Conservation (phyloP, 805 yeast species). For the Yamadazyma ubonensis region DNA sequence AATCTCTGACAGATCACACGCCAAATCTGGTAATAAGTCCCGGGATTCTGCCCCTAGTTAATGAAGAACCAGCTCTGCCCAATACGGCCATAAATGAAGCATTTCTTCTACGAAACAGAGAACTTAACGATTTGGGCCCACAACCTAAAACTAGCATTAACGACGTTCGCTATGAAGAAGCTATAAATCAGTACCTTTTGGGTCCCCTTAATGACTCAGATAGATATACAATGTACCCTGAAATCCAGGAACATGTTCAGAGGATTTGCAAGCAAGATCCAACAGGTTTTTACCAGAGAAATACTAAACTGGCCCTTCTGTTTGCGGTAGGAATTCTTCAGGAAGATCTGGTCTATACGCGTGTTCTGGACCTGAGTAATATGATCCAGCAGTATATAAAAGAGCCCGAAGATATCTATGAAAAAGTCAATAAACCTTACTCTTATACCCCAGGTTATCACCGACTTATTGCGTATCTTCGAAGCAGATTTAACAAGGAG, state of each 20-base stretch:
- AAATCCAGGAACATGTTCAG: constrained; percentile 49
- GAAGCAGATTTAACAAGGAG: constrained; percentile 64
- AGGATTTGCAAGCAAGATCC: constrained; percentile 42
- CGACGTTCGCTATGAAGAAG: constrained; percentile 38
- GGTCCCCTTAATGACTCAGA: constrained; percentile 51
- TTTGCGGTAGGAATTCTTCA: constrained; percentile 47
- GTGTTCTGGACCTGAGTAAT: constrained; percentile 16
- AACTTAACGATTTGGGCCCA: too few relatives aligned
- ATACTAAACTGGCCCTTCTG: constrained; percentile 44
- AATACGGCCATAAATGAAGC: constrained; percentile 19
- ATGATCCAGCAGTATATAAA: constrained; percentile 28
- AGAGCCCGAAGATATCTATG: constrained; percentile 79
- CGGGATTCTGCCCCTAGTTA: constrained; percentile 31
- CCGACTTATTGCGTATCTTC: constrained; percentile 68
- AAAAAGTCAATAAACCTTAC: constrained; percentile 71
- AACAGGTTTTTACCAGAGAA: constrained; percentile 33
- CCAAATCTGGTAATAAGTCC: constrained; percentile 39
- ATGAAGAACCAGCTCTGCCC: constrained; percentile 12
- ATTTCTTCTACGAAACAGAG: constrained; percentile 9
- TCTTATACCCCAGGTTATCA: constrained; percentile 92
- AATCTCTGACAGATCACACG: constrained; percentile 20
- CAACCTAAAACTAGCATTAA: not conserved
- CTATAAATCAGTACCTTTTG: constrained; percentile 66
- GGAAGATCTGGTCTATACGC: constrained; percentile 30
- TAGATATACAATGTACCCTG: constrained; percentile 53